These are phyloP conservation scores for Gloeopeniophorella convolvens DNA, from an alignment of 768 basidiomycete species.

Conservation along the genomic window DNA sequence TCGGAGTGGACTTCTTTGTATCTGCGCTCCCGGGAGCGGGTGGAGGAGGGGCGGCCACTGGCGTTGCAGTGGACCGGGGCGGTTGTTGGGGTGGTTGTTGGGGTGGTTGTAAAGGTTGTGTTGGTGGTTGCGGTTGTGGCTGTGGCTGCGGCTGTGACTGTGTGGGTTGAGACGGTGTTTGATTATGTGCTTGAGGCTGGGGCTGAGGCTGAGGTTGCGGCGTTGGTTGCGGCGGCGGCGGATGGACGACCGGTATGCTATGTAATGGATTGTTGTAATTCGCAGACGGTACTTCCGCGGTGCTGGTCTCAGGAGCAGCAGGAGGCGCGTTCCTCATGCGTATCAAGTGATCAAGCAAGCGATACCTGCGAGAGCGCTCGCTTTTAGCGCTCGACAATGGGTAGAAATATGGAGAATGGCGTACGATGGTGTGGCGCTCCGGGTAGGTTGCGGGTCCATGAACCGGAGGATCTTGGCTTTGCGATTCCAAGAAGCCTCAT, in stretches of 20 bases:
- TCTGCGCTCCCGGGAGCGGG: constrained; percentile 15
- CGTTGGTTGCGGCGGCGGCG: neutral
- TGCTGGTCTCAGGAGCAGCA: neutral
- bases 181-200: constrained; percentile 2
- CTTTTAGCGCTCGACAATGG: neutral
- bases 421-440: constrained; percentile 44
- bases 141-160: constrained; percentile 3
- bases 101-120: constrained; percentile 8
- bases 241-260: neutral
- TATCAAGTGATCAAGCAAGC: constrained; percentile 12
- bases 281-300: neutral
- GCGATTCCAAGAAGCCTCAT: constrained; percentile 68
- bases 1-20: constrained; percentile 16
- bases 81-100: constrained; percentile 12
- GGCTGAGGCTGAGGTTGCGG: constrained; percentile 5
- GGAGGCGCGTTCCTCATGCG: neutral
- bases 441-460: constrained; percentile 59
- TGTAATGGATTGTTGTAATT: constrained; percentile 8
- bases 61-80: constrained; percentile 11
- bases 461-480: constrained; percentile 71
- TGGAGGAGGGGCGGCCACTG: constrained; percentile 6
- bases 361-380: constrained; percentile 12
- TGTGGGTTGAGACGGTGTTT: neutral
- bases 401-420: constrained; percentile 1
- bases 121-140: constrained; percentile 6